Evolutionary conservation across 129 eudicot species (phyloP).

Genomic region (Dittrichia graveolens): DNA sequence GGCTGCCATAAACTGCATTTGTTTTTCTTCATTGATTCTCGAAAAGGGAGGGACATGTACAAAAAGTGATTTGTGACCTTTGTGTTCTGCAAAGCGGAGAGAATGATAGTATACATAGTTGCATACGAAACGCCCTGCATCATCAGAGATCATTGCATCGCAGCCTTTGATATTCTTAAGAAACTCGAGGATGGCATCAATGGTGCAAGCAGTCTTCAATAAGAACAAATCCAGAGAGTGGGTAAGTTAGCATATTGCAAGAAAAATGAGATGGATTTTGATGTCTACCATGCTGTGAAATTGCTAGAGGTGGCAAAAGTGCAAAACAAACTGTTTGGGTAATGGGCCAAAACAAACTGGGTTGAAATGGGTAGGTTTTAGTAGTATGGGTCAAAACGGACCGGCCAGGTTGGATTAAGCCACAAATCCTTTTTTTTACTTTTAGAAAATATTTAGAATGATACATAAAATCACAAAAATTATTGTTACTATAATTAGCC

Average conservation of each 20-base stretch:
- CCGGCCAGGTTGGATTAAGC: no score
- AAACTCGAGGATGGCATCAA: constrained; percentile 46
- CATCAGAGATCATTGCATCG: constrained; percentile 51
- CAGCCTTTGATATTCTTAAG: constrained; percentile 46
- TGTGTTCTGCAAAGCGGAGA: constrained; percentile 64
- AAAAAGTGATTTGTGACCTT: constrained; percentile 68
- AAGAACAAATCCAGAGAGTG: constrained; percentile 15
- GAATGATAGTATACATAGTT: constrained; percentile 81
- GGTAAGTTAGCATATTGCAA: constrained; percentile 14
- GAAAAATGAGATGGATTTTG: neutral
- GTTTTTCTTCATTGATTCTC: constrained; percentile 55
- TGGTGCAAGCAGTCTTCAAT: constrained; percentile 50
- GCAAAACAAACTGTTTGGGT: neutral
- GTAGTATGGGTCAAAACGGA: no score
- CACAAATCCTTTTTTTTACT: no score
- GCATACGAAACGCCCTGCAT: constrained; percentile 80
- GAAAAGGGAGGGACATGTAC: constrained; percentile 75
- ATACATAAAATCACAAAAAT: no score
- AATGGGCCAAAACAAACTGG: neutral
- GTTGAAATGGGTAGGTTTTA: neutral
- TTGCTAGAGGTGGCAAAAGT: neutral
- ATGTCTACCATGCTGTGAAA: constrained; percentile 6
- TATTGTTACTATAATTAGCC: no score
- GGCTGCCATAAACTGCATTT: constrained; percentile 54
- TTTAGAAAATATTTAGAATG: no score